A percentile compares a stretch with the other conserved stretches of the same genome.
Conservation (phyloP, 345 rosid genomes). For the Populus alba region DNA sequence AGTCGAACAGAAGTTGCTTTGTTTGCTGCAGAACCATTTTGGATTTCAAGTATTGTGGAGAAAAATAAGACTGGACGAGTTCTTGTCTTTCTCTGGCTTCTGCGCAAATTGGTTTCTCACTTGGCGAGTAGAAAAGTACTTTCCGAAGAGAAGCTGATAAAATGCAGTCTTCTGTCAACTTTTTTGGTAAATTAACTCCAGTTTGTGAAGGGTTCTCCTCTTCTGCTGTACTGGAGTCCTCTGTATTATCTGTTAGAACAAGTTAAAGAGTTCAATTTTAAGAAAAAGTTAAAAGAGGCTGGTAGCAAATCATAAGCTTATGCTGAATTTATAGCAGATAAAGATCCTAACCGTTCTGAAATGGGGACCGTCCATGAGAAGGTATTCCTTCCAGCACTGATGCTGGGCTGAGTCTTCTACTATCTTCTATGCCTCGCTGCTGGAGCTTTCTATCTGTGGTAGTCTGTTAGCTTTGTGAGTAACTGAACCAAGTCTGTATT, state of each 20-base stretch:
- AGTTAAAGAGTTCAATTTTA: neutral
- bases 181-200: slow-evolving; percentile 10
- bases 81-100: slow-evolving; percentile 17
- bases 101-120: slow-evolving; percentile 13
- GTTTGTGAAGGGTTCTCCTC: slow-evolving; percentile 18
- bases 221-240: neutral
- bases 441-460: slow-evolving; percentile 24
- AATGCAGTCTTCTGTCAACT: slow-evolving; percentile 31
- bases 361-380: slow-evolving; percentile 16
- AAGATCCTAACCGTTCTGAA: slow-evolving; percentile 11
- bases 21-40: slow-evolving; percentile 39
- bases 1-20: slow-evolving; percentile 49
- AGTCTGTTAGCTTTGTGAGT: slow-evolving; percentile 36
- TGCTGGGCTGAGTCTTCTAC: slow-evolving; percentile 29
- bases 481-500: neutral
- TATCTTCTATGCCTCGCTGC: slow-evolving; percentile 14
- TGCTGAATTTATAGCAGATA: neutral
- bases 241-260: slow-evolving; percentile 8
- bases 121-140: slow-evolving; percentile 20
- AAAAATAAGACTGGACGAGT: slow-evolving; percentile 15
- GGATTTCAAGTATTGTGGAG: slow-evolving; percentile 20
- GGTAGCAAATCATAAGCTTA: neutral
- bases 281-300: neutral
- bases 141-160: slow-evolving; percentile 41
- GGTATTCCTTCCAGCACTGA: slow-evolving; percentile 21